Conservation (phyloP, 78 protist genomes). For the Mastigamoeba balamuthi region DNA sequence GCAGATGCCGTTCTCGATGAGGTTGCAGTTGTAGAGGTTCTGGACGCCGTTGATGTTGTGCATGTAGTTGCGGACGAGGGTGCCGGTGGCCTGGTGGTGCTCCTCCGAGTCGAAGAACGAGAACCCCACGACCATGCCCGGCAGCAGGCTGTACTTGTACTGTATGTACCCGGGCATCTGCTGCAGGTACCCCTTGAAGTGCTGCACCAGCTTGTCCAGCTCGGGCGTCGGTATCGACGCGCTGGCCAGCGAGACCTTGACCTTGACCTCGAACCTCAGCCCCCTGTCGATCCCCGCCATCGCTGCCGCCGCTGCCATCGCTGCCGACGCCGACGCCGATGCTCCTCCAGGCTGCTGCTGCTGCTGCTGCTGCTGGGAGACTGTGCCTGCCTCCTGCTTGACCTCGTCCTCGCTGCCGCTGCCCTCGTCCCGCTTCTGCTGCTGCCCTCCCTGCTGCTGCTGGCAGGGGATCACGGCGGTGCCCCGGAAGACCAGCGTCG, state of each 20-base stretch:
- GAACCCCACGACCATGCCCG: background rate
- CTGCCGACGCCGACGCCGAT: too few species aligned
- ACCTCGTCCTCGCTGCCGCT: too few species aligned
- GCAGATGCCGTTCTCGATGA: background rate
- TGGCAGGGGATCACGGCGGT: too few species aligned
- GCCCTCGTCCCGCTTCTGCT: too few species aligned
- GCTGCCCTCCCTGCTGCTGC: too few species aligned
- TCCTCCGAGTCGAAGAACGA: background rate
- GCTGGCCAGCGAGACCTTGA: background rate
- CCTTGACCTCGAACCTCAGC: background rate
- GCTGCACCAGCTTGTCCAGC: background rate
- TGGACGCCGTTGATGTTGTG: background rate
- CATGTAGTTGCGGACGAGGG: background rate
- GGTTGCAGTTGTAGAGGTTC: background rate
- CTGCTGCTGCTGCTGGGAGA: too few species aligned
- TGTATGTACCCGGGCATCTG: background rate
- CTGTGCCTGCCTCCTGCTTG: too few species aligned
- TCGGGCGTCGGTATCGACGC: background rate
- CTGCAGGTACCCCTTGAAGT: background rate
- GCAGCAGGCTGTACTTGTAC: background rate
- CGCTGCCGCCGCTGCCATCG: too few species aligned
- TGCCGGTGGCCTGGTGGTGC: background rate
- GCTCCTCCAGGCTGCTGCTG: too few species aligned
- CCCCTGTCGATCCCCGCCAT: too few species aligned
- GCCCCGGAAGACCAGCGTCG: too few species aligned